Conservation (phyloP, 73 alveolate species). For the Symbiodinium natans region DNA sequence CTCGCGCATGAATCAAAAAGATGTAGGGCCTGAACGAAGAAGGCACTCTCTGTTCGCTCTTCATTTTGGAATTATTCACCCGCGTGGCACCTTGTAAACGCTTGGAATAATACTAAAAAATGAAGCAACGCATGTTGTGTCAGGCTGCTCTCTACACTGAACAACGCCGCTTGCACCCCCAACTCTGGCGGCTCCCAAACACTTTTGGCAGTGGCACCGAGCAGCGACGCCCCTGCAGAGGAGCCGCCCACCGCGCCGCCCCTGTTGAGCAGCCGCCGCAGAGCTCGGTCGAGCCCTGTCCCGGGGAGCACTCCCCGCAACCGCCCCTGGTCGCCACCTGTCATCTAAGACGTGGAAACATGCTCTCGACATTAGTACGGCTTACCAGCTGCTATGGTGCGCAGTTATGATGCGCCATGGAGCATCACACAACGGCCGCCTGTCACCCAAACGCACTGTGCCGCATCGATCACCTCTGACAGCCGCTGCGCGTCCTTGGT, state of each 20-base stretch:
- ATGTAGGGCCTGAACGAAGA: too few species aligned
- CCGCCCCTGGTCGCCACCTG: slow-evolving; percentile 76
- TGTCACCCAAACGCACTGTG: slow-evolving; percentile 82
- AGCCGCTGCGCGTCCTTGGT: slow-evolving; percentile 26
- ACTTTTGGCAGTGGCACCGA: slow-evolving; percentile 38
- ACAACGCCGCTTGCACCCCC: too few species aligned
- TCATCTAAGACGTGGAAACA: not conserved
- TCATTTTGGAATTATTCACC: too few species aligned
- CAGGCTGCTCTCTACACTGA: too few species aligned
- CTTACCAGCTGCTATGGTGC: too few species aligned
- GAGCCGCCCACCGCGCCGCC: slow-evolving; percentile 86
- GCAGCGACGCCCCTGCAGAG: slow-evolving; percentile 53
- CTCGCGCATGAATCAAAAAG: too few species aligned
- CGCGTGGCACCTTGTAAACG: too few species aligned
- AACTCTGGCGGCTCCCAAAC: too few species aligned
- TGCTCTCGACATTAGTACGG: not conserved
- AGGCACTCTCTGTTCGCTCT: too few species aligned
- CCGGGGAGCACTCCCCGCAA: slow-evolving; percentile 39
- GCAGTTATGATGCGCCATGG: too few species aligned
- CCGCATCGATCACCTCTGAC: slow-evolving; percentile 26
- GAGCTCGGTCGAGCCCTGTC: not conserved
- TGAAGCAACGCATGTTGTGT: too few species aligned
- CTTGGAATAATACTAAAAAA: too few species aligned
- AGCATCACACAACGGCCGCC: not conserved
- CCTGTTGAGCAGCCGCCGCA: slow-evolving; percentile 72